Conservation (phyloP, 2,329 filamentous ascomycete genomes). For the Colletotrichum chlorophyti region DNA sequence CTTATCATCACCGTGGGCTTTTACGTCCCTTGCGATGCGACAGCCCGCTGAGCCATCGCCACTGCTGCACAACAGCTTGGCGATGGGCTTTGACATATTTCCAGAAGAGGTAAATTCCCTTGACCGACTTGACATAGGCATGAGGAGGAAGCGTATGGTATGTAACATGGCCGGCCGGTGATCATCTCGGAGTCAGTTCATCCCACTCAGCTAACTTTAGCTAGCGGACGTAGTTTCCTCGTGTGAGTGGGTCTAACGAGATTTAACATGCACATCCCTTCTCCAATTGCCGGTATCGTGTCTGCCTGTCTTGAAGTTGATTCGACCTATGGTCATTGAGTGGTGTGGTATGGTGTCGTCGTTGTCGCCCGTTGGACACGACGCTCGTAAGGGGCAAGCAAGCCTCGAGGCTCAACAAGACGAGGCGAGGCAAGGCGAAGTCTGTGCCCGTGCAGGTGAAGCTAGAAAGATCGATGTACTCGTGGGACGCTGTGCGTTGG, state of each 20-base stretch:
- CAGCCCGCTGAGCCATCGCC: no score
- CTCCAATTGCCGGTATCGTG: constrained; percentile 20
- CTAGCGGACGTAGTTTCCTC: constrained; percentile 25
- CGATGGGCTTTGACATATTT: neutral
- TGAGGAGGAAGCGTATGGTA: neutral
- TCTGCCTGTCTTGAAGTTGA: constrained; percentile 2
- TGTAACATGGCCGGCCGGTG: constrained; percentile 6
- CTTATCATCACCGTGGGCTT: neutral
- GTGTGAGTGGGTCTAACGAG: constrained; percentile 29
- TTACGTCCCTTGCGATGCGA: neutral
- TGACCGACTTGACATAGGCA: no score
- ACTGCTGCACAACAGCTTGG: no score
- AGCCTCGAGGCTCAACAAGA: no score
- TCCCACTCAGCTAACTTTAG: constrained; percentile 27
- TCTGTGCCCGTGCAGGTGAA: constrained; percentile 12
- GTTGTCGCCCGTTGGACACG: neutral
- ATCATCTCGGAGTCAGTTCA: constrained; percentile 28
- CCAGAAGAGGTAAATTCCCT: no score
- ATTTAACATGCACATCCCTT: constrained; percentile 27
- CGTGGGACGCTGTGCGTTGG: neutral
- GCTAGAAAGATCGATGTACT: neutral
- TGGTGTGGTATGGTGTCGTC: no score
- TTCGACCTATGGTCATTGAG: no score
- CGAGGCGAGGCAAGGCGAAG: constrained; percentile 8
- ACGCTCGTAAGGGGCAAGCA: no score